A percentile compares a stretch with the other conserved stretches of the same genome.
Evolutionary conservation across 179 eudicot species (phyloP).

Genomic region (Carnegiea gigantea): DNA sequence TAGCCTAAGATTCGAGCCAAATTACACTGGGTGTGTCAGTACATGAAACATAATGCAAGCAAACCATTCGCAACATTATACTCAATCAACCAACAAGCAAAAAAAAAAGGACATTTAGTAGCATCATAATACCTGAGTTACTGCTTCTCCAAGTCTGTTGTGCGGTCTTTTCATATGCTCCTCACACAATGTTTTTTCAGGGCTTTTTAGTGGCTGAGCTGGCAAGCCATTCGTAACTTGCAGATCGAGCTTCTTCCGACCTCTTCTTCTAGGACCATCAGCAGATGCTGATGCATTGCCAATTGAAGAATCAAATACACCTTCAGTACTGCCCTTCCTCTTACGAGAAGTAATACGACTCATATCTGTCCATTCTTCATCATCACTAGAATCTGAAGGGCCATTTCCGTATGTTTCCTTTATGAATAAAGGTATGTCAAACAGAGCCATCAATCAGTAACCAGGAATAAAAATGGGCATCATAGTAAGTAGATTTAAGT

Average conservation of each 20-base stretch:
- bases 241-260: constrained; percentile 32
- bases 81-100: not conserved
- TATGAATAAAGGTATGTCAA: constrained; percentile 19
- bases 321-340: constrained; percentile 31
- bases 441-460: not conserved
- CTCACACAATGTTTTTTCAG: constrained; percentile 34
- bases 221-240: constrained; percentile 35
- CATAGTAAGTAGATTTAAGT: not conserved
- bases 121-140: constrained; percentile 56
- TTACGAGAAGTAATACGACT: too few species aligned
- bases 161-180: constrained; percentile 32
- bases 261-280: constrained; percentile 36
- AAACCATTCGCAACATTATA: not conserved
- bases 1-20: not conserved
- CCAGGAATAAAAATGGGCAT: not conserved
- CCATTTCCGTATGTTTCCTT: constrained; percentile 81
- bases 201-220: constrained; percentile 26
- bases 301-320: constrained; percentile 27
- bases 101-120: not conserved
- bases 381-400: constrained; percentile 83
- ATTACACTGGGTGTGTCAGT: not conserved
- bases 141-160: constrained; percentile 60
- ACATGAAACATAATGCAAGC: not conserved
- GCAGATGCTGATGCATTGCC: constrained; percentile 20
- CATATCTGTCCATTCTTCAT: constrained; percentile 54